These are phyloP conservation scores for Akanthomyces lecanii DNA, from an alignment of 2,329 filamentous ascomycete genomes.

Conservation along the genomic window DNA sequence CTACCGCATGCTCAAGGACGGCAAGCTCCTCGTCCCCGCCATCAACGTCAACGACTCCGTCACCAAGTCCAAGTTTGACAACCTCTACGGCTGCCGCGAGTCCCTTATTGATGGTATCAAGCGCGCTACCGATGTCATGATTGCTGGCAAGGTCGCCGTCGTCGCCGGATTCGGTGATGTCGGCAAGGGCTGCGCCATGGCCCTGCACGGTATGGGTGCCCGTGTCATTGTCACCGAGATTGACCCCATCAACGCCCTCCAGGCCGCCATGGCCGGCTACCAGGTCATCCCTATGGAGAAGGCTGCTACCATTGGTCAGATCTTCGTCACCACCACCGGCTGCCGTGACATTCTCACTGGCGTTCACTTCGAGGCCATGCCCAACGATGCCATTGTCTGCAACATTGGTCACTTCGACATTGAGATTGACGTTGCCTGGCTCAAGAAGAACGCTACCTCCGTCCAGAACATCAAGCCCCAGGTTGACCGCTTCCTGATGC, in stretches of 20 bases:
- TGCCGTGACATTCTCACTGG: conserved; percentile 96
- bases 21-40: conserved; percentile 83
- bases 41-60: conserved; percentile 99
- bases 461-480: conserved; percentile 99
- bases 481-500: conserved; percentile 96
- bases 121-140: conserved; percentile 99
- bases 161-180: conserved; percentile 99
- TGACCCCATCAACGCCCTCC: conserved; percentile 98
- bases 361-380: conserved; percentile 91
- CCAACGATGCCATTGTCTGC: conserved; percentile 98
- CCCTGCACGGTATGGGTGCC: conserved; percentile 94
- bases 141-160: conserved; percentile 96
- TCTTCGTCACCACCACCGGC: conserved; percentile 98
- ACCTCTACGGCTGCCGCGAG: conserved; percentile 98
- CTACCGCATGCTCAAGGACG: conserved; percentile 94
- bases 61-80: conserved; percentile 99
- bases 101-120: conserved; percentile 99
- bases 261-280: conserved; percentile 95
- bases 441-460: conserved; percentile 92
- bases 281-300: conserved; percentile 98
- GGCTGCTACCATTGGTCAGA: conserved; percentile 82
- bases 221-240: conserved; percentile 95
- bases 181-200: conserved; percentile 96
- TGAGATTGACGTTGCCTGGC: conserved; percentile 99
- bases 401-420: conserved; percentile 99